phyloP scores from a whole-genome alignment of 2,329 filamentous ascomycete genomes.

The Dactylellina parvicollis region DNA sequence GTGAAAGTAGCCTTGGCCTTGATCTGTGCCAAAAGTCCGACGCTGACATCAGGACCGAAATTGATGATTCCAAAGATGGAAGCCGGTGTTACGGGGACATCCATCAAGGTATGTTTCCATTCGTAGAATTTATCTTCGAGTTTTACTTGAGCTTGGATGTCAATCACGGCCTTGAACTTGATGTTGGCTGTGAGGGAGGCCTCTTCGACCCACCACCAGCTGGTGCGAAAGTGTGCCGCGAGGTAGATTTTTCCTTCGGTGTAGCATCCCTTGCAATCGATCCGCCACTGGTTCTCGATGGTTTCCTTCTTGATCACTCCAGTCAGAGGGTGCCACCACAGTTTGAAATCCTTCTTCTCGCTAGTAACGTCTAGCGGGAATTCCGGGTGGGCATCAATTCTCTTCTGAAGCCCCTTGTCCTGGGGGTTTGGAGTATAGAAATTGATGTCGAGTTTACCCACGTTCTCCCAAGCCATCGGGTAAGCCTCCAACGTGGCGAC shows the following conservation, averaged over 20 bases:
- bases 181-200: neutral
- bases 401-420: neutral
- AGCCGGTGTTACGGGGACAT: neutral
- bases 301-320: neutral
- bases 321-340: neutral
- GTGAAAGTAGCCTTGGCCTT: neutral
- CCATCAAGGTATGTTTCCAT: neutral
- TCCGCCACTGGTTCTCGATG: neutral
- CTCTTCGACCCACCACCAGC: slow-evolving; percentile 17
- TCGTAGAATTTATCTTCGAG: neutral
- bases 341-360: neutral
- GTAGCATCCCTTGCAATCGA: neutral
- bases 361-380: neutral
- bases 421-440: slow-evolving; percentile 1
- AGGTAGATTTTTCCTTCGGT: neutral
- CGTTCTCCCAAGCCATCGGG: slow-evolving; percentile 20
- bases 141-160: neutral
- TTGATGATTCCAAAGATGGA: slow-evolving; percentile 10
- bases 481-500: slow-evolving; percentile 2
- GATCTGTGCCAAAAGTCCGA: neutral
- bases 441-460: slow-evolving; percentile 15
- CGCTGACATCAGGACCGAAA: neutral
- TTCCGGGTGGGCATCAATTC: neutral
- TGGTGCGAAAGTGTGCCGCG: slow-evolving; percentile 6
- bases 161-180: neutral